These are phyloP conservation scores for Parathielavia appendiculata DNA, from an alignment of 495 filamentous ascomycete genomes.

Conservation along the genomic window DNA sequence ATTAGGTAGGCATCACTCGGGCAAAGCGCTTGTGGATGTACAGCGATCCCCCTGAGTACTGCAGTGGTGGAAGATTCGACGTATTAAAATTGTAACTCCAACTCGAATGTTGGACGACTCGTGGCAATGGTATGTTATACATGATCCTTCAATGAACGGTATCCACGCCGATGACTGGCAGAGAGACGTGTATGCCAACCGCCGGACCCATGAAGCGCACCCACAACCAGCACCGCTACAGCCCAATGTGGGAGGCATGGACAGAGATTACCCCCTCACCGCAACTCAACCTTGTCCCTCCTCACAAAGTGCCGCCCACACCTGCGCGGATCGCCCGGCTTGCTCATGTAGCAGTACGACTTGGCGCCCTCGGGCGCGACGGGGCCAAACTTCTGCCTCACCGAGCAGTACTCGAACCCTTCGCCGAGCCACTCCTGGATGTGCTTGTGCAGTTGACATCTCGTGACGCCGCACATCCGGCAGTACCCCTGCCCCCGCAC, in stretches of 20 bases:
- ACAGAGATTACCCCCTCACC: constrained; percentile 12
- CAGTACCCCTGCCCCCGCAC: constrained; percentile 46
- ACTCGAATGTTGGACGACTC: too few relatives aligned
- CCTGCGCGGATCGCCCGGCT: constrained; percentile 42
- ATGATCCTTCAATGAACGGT: too few relatives aligned
- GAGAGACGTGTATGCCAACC: too few relatives aligned
- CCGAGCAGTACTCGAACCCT: constrained; percentile 45
- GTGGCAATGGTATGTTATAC: too few relatives aligned
- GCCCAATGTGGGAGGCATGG: too few relatives aligned
- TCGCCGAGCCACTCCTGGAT: constrained; percentile 49
- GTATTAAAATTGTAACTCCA: too few relatives aligned
- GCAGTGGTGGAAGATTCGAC: too few relatives aligned
- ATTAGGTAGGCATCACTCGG: too few relatives aligned
- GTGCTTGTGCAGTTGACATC: constrained; percentile 52
- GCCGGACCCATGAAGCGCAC: too few relatives aligned
- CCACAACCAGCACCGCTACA: background rate
- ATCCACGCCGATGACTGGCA: too few relatives aligned
- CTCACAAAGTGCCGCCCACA: constrained; percentile 44
- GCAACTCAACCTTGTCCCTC: constrained; percentile 25
- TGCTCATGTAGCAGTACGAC: constrained; percentile 45
- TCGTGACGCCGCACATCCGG: constrained; percentile 47
- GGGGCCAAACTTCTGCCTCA: constrained; percentile 47
- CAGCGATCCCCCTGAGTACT: too few relatives aligned
- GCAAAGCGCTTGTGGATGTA: too few relatives aligned
- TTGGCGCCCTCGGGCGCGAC: constrained; percentile 34